Conservation (phyloP, 495 filamentous ascomycete genomes). For the Lasiosphaeria miniovina region DNA sequence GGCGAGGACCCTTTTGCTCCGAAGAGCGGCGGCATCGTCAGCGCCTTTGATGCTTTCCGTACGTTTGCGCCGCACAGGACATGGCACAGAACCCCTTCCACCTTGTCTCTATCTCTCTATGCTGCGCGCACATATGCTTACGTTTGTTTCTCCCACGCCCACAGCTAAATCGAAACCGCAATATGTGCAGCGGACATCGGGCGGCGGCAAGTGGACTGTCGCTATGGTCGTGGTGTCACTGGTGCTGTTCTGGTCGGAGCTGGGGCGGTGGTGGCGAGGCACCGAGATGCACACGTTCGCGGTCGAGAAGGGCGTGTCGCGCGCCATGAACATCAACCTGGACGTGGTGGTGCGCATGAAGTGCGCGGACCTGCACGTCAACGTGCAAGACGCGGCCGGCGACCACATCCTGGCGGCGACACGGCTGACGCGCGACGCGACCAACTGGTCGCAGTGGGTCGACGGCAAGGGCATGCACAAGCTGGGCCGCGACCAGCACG, state of each 20-base stretch:
- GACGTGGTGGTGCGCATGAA: constrained; percentile 91
- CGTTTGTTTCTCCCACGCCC: constrained; percentile 26
- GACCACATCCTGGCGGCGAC: constrained; percentile 85
- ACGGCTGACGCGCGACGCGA: constrained; percentile 69
- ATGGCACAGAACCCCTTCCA: no score
- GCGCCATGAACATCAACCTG: constrained; percentile 88
- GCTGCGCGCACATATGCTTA: not conserved
- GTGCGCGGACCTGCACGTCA: constrained; percentile 85
- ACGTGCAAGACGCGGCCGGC: constrained; percentile 93
- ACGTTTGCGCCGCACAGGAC: constrained; percentile 36
- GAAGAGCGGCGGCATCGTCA: constrained; percentile 62
- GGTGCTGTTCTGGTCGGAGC: constrained; percentile 71
- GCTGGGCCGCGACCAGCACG: constrained; percentile 51
- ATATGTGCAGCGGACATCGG: constrained; percentile 75
- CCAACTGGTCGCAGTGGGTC: constrained; percentile 79
- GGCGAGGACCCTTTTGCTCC: constrained; percentile 77
- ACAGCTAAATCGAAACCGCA: constrained; percentile 93
- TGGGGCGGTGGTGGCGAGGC: constrained; percentile 78
- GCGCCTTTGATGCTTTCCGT: constrained; percentile 98
- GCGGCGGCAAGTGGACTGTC: constrained; percentile 92
- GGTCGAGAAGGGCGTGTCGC: constrained; percentile 89
- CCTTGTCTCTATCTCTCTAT: constrained; percentile 1
- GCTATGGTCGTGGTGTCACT: constrained; percentile 68
- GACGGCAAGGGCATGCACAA: constrained; percentile 66
- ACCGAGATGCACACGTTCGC: constrained; percentile 82